Conservation (phyloP, 345 rosid genomes). For the Camelina sativa region DNA sequence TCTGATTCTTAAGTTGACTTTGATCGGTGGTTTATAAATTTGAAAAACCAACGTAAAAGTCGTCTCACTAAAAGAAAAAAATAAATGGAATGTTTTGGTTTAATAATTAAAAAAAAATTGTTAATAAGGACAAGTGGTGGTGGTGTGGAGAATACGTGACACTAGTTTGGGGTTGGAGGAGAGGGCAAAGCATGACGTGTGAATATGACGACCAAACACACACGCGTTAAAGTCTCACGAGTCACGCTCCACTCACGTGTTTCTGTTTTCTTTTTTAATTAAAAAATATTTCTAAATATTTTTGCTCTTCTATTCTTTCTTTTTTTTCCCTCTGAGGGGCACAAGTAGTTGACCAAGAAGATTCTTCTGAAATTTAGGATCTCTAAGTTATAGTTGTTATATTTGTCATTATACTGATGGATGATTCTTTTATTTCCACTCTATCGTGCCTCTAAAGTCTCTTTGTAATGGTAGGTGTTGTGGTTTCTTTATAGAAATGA, state of each 20-base stretch:
- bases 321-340: background rate
- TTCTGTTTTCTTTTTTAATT: background rate
- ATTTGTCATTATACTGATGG: background rate
- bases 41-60: constrained; percentile 11
- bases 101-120: background rate
- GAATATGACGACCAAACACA: constrained; percentile 43
- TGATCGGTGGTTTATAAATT: constrained; percentile 12
- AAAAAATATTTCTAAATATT: background rate
- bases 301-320: background rate
- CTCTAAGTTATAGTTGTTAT: constrained; percentile 3
- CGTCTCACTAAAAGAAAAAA: constrained; percentile 16
- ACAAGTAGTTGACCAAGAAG: constrained; percentile 44
- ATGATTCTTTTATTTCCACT: constrained; percentile 20
- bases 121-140: constrained; percentile 34
- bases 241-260: constrained; percentile 48
- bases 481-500: constrained; percentile 4
- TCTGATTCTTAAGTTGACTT: constrained; percentile 40
- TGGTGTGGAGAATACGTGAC: constrained; percentile 42
- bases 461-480: constrained; percentile 29
- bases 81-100: constrained; percentile 21
- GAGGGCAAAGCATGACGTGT: constrained; percentile 35
- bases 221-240: constrained; percentile 36
- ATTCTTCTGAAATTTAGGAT: constrained; percentile 14
- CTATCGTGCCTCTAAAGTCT: constrained; percentile 36
- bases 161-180: constrained; percentile 27